These are phyloP conservation scores for Chimonanthus praecox DNA, from an alignment of 164 flowering plant genomes.

Conservation along the genomic window DNA sequence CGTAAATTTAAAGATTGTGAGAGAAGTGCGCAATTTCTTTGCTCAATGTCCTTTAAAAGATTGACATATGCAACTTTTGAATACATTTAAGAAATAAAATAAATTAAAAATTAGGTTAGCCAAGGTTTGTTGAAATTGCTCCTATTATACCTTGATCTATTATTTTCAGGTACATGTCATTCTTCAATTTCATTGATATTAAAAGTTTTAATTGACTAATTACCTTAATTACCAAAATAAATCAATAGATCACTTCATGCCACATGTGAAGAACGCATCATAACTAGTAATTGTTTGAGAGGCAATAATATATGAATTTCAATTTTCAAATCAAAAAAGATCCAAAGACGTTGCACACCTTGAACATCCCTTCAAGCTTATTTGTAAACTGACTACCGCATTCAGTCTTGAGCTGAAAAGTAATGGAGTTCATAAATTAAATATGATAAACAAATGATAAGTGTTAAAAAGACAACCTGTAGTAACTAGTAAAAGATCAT, in stretches of 20 bases:
- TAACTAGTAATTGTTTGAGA: not conserved
- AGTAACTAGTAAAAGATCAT: not conserved
- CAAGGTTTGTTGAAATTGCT: too few species aligned
- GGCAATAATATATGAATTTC: not conserved
- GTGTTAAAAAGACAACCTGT: not conserved
- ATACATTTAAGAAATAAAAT: too few species aligned
- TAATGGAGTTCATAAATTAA: conserved; percentile 4
- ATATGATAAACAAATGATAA: conserved; percentile 4
- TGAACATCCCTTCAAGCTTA: conserved; percentile 99
- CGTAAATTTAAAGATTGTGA: too few species aligned
- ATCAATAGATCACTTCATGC: not conserved
- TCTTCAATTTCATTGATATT: too few species aligned
- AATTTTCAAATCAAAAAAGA: not conserved
- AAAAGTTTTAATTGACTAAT: not conserved
- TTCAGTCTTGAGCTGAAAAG: conserved; percentile 89
- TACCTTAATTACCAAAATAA: not conserved
- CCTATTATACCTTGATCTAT: too few species aligned
- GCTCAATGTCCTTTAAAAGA: too few species aligned
- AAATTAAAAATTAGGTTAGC: too few species aligned
- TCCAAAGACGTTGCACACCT: conserved; percentile 37
- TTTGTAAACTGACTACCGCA: conserved; percentile 99
- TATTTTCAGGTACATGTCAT: too few species aligned
- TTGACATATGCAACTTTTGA: too few species aligned
- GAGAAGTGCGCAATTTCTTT: too few species aligned
- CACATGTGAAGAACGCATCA: not conserved